phyloP scores from a whole-genome alignment of 2,329 filamentous ascomycete species.

The Verticillium klebahnii region DNA sequence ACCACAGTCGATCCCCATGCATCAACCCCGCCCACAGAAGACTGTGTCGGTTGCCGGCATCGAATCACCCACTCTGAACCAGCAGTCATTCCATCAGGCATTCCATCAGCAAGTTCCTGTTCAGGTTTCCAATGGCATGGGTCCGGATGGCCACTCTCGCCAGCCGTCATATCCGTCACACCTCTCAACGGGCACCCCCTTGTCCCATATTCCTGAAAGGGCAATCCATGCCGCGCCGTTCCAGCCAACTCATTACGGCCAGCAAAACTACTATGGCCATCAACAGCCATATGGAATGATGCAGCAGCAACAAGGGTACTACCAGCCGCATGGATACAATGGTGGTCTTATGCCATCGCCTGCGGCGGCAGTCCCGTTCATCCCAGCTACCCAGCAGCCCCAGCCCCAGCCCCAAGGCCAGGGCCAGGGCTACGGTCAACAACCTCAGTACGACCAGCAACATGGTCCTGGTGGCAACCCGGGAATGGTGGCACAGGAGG shows the following conservation, averaged over 20 bases:
- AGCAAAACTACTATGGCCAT: constrained; percentile 54
- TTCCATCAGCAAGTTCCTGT: constrained; percentile 94
- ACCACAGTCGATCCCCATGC: constrained; percentile 63
- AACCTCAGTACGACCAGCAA: constrained; percentile 32
- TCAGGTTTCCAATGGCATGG: constrained; percentile 56
- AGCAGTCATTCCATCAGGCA: constrained; percentile 75
- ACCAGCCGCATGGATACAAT: constrained; percentile 31
- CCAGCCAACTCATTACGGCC: constrained; percentile 67
- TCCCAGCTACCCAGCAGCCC: constrained; percentile 47
- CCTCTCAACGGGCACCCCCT: constrained; percentile 68
- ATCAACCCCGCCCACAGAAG: constrained; percentile 94
- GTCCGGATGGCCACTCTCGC: constrained; percentile 58
- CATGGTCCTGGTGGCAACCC: constrained; percentile 46
- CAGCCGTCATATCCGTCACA: constrained; percentile 68
- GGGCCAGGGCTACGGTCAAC: constrained; percentile 35
- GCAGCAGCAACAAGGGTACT: constrained; percentile 57
- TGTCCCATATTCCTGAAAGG: constrained; percentile 89
- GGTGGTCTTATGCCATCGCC: constrained; percentile 21
- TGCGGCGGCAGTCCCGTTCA: constrained; percentile 48
- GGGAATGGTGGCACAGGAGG: constrained; percentile 72
- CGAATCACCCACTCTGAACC: constrained; percentile 66
- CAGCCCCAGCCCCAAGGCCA: constrained; percentile 32
- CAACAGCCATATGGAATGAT: constrained; percentile 49
- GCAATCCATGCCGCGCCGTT: constrained; percentile 88
- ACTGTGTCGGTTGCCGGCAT: constrained; percentile 89